phyloP scores from a whole-genome alignment of 2,329 filamentous ascomycete species.

The Annulohypoxylon truncatum region DNA sequence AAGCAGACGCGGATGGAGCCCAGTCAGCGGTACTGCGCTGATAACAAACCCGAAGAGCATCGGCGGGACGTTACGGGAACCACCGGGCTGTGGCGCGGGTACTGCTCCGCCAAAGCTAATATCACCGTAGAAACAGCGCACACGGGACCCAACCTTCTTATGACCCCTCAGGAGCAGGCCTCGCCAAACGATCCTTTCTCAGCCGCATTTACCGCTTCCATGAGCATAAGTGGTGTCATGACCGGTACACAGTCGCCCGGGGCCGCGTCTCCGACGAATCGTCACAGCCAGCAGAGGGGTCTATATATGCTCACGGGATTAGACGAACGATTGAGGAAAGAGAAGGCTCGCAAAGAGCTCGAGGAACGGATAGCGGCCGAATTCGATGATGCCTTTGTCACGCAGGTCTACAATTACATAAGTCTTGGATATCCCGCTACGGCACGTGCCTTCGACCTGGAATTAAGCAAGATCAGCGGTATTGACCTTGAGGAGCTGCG shows the following conservation, averaged over 20 bases:
- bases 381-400: conserved; percentile 86
- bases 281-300: conserved; percentile 52
- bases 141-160: conserved; percentile 62
- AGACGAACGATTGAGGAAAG: conserved; percentile 62
- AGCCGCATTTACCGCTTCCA: conserved; percentile 54
- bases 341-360: conserved; percentile 62
- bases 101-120: conserved; percentile 62
- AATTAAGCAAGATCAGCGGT: conserved; percentile 83
- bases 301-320: conserved; percentile 64
- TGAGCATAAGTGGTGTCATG: conserved; percentile 58
- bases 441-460: conserved; percentile 84
- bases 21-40: conserved; percentile 68
- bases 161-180: conserved; percentile 59
- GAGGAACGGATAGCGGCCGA: conserved; percentile 70
- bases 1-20: conserved; percentile 86
- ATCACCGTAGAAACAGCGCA: conserved; percentile 56
- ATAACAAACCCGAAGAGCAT: conserved; percentile 58
- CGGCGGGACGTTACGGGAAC: conserved; percentile 67
- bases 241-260: conserved; percentile 54
- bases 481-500: conserved; percentile 76
- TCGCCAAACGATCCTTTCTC: conserved; percentile 59
- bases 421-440: conserved; percentile 91
- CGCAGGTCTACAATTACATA: conserved; percentile 97
- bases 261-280: conserved; percentile 44
- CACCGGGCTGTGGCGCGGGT: conserved; percentile 81